A percentile compares a stretch with the other conserved stretches of the same genome.
These are phyloP conservation scores for Acacia melanoxylon DNA, from an alignment of 306 rosid genomes.

Conservation along the genomic window DNA sequence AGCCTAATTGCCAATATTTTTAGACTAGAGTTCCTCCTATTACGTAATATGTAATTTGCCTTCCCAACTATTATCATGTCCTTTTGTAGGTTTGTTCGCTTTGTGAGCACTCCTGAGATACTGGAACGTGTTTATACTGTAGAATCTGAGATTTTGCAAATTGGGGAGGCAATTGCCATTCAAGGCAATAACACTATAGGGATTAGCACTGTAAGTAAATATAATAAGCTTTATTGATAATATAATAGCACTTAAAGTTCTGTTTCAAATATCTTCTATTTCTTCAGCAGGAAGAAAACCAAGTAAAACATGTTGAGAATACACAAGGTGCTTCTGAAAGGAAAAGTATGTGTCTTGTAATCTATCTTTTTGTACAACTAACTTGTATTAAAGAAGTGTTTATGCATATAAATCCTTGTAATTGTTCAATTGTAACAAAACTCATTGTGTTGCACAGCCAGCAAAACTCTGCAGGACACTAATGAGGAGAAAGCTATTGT, in stretches of 20 bases:
- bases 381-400: slow-evolving; percentile 25
- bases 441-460: slow-evolving; percentile 47
- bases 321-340: slow-evolving; percentile 56
- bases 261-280: slow-evolving; percentile 31
- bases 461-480: slow-evolving; percentile 55
- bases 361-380: slow-evolving; percentile 30
- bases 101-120: slow-evolving; percentile 93
- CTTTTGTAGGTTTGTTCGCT: slow-evolving; percentile 88
- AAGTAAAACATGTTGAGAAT: slow-evolving; percentile 61
- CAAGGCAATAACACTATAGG: slow-evolving; percentile 80
- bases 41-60: background rate
- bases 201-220: slow-evolving; percentile 57
- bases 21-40: background rate
- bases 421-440: slow-evolving; percentile 37
- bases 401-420: background rate
- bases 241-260: slow-evolving; percentile 9
- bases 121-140: slow-evolving; percentile 83
- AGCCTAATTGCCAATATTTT: background rate
- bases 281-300: slow-evolving; percentile 74
- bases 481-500: slow-evolving; percentile 92
- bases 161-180: slow-evolving; percentile 89
- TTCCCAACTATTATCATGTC: slow-evolving; percentile 24
- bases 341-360: slow-evolving; percentile 14
- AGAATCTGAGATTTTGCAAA: slow-evolving; percentile 91
- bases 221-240: slow-evolving; percentile 10